Conservation (phyloP, 2,329 filamentous ascomycete genomes). For the Penicillium concentricum region DNA sequence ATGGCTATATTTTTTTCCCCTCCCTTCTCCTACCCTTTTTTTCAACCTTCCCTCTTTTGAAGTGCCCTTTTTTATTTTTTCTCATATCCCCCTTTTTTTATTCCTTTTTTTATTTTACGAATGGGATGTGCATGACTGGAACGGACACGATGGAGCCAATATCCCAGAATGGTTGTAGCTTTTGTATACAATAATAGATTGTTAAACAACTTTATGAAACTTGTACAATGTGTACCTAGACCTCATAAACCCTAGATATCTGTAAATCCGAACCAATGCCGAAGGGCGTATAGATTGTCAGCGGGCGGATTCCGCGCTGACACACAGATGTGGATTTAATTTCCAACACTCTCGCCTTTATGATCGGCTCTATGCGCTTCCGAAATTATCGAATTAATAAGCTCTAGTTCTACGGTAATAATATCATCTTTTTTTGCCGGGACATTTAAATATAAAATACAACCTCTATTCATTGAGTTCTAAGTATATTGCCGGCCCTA, state of each 20-base stretch:
- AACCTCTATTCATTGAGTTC: background rate
- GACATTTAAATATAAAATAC: background rate
- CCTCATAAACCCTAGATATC: background rate
- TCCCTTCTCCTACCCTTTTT: background rate
- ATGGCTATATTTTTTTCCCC: slow-evolving; percentile 6
- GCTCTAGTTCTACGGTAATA: background rate
- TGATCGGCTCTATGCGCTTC: slow-evolving; percentile 15
- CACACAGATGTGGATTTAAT: slow-evolving; percentile 10
- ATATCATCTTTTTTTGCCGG: background rate
- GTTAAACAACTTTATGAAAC: background rate
- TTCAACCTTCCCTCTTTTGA: background rate
- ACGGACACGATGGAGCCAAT: slow-evolving; percentile 6
- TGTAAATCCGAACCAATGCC: slow-evolving; percentile 8
- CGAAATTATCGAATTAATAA: slow-evolving; percentile 3
- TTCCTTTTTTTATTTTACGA: slow-evolving; percentile 4
- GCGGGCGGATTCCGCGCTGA: slow-evolving; percentile 28
- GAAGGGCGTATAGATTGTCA: background rate
- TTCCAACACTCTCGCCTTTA: slow-evolving; percentile 18
- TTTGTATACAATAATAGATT: slow-evolving; percentile 16
- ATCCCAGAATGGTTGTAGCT: slow-evolving; percentile 4
- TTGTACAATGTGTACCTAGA: background rate
- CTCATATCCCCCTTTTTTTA: background rate
- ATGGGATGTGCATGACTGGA: slow-evolving; percentile 13
- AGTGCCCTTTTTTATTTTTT: background rate
- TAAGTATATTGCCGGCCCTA: background rate